Evolutionary conservation across 2,329 filamentous ascomycete species (phyloP).

Genomic region (Fusarium kyushuense): DNA sequence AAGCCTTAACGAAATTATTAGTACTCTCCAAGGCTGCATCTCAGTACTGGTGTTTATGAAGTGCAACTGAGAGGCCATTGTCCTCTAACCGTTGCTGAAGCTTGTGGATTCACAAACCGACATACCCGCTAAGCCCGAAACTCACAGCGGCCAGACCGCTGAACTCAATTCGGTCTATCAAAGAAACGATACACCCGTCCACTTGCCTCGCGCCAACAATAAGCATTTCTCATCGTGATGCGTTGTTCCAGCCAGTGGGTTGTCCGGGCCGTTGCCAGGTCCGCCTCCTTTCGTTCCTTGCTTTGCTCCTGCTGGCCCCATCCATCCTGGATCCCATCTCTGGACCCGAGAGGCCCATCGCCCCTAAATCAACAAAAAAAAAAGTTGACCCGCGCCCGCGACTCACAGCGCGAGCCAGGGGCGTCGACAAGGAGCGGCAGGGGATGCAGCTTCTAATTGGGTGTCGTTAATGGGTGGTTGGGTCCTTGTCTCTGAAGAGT

Average conservation of each 20-base stretch:
- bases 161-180: constrained; percentile 24
- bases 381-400: constrained; percentile 34
- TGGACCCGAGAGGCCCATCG: constrained; percentile 28
- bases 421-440: constrained; percentile 25
- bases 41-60: too few relatives aligned
- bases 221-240: constrained; percentile 31
- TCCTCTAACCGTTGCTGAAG: neutral
- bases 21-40: too few relatives aligned
- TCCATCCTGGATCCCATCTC: constrained; percentile 27
- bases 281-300: constrained; percentile 39
- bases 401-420: constrained; percentile 37
- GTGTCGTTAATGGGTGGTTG: constrained; percentile 9
- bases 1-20: too few relatives aligned
- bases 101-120: constrained; percentile 16
- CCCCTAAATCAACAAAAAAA: neutral
- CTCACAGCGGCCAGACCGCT: constrained; percentile 20
- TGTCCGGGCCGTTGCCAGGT: constrained; percentile 36
- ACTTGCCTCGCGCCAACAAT: constrained; percentile 1
- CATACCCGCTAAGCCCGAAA: constrained; percentile 20
- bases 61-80: neutral
- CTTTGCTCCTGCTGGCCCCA: constrained; percentile 27
- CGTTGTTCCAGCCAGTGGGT: constrained; percentile 31
- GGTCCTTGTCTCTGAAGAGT: constrained; percentile 29
- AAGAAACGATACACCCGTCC: constrained; percentile 5
- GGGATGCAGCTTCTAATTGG: constrained; percentile 32